Evolutionary conservation across 768 basidiomycete genomes (phyloP).

Genomic region (Lentinula detonsa): DNA sequence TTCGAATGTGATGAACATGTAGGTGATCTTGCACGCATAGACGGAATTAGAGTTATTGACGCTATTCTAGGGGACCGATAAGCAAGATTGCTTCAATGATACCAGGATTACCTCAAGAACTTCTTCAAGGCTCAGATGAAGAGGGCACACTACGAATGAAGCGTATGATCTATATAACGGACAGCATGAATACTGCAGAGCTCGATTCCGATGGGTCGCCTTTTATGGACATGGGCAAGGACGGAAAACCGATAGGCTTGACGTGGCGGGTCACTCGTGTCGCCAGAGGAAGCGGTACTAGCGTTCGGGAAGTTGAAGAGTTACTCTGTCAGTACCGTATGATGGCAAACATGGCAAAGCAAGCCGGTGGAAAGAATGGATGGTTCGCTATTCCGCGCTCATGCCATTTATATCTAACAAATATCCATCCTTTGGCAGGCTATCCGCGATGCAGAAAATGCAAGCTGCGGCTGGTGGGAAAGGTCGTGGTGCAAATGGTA

Average conservation of each 20-base stretch:
- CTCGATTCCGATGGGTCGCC: conserved; percentile 91
- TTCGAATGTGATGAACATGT: conserved; percentile 97
- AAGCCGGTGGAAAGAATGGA: conserved; percentile 95
- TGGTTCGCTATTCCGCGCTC: conserved; percentile 44
- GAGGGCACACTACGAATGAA: conserved; percentile 89
- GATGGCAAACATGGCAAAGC: conserved; percentile 99
- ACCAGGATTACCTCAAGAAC: conserved; percentile 87
- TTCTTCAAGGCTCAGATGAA: conserved; percentile 90
- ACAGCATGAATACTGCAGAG: conserved; percentile 92
- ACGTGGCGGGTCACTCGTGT: conserved; percentile 90
- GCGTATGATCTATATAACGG: conserved; percentile 97
- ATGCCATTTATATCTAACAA: background rate
- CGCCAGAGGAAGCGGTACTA: conserved; percentile 90
- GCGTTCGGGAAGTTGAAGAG: conserved; percentile 97
- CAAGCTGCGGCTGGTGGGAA: conserved; percentile 81
- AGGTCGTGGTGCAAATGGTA: conserved; percentile 80
- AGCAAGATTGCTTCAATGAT: conserved; percentile 99
- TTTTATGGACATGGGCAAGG: conserved; percentile 82
- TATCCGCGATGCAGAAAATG: conserved; percentile 91
- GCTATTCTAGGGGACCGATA: conserved; percentile 79
- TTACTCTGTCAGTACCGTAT: conserved; percentile 93
- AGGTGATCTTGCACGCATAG: conserved; percentile 20
- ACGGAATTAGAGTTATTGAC: conserved; percentile 3
- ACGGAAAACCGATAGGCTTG: conserved; percentile 78
- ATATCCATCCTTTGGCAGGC: conserved; percentile 32